phyloP scores from a whole-genome alignment of 2,329 filamentous ascomycete species.

The Calonectria pauciramosa region DNA sequence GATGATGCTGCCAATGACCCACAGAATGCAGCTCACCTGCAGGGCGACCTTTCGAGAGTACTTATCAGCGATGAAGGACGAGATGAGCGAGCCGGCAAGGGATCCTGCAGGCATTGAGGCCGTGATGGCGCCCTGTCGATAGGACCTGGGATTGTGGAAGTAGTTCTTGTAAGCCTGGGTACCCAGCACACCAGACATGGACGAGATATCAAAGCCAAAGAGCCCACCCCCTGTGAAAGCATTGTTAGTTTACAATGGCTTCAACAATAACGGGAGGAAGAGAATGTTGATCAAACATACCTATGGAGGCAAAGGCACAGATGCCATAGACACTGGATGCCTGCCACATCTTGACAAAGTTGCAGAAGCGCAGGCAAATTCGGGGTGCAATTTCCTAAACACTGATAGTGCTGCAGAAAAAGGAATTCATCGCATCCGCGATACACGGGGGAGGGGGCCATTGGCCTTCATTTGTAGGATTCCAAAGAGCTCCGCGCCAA shows the following conservation, averaged over 20 bases:
- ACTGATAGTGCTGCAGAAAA: background rate
- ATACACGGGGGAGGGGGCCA: background rate
- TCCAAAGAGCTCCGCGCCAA: background rate
- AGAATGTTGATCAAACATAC: conserved; percentile 49
- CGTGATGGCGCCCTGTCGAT: conserved; percentile 78
- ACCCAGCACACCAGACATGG: conserved; percentile 78
- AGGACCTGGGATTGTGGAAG: conserved; percentile 72
- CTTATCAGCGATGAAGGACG: conserved; percentile 65
- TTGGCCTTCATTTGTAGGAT: background rate
- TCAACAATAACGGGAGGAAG: background rate
- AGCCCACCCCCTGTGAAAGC: conserved; percentile 71
- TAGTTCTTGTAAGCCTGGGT: conserved; percentile 79
- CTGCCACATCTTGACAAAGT: conserved; percentile 53
- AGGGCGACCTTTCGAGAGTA: conserved; percentile 64
- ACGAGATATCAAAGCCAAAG: conserved; percentile 85
- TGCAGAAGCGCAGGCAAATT: background rate
- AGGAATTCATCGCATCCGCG: background rate
- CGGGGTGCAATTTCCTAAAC: background rate
- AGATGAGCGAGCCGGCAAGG: conserved; percentile 69
- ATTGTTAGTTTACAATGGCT: background rate
- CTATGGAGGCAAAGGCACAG: conserved; percentile 73
- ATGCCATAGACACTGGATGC: conserved; percentile 70
- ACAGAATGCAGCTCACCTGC: conserved; percentile 64
- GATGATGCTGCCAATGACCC: conserved; percentile 66
- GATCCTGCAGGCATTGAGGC: conserved; percentile 82